Conservation (phyloP, 108 stramenopile genomes). For the Nannochloropsis gaditana region DNA sequence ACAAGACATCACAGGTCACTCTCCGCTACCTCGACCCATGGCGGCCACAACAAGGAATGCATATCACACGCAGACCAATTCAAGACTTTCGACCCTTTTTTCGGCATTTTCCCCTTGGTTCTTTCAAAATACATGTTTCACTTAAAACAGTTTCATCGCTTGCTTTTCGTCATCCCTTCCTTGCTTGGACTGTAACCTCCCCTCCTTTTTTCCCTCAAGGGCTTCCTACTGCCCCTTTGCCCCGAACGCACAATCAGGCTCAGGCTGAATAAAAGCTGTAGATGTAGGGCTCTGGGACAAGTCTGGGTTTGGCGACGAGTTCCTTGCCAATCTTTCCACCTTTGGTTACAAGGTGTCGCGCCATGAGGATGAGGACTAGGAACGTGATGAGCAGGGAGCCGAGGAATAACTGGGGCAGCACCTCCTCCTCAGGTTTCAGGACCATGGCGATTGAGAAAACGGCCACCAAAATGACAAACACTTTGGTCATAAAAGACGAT, state of each 20-base stretch:
- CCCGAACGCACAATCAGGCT: not conserved
- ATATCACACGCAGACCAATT: no score
- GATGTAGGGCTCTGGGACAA: not conserved
- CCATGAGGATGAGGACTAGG: not conserved
- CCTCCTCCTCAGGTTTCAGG: not conserved
- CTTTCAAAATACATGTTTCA: no score
- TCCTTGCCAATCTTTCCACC: not conserved
- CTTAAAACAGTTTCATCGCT: no score
- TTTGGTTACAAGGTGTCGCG: not conserved
- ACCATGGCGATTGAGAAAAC: not conserved
- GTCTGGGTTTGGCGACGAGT: constrained; percentile 15
- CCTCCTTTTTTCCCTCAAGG: not conserved
- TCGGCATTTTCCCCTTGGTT: no score
- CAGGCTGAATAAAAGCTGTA: not conserved
- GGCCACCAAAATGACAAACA: constrained; percentile 2
- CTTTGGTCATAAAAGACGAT: not conserved
- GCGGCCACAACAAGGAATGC: no score
- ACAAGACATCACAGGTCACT: no score
- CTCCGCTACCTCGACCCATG: no score
- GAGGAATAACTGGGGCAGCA: not conserved
- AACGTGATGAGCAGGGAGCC: not conserved
- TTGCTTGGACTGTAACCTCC: no score
- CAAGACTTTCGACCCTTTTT: no score
- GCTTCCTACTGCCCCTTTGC: not conserved
- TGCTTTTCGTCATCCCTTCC: no score